A percentile compares a stretch with the other conserved stretches of the same genome.
These are phyloP conservation scores for Begonia masoniana DNA, from an alignment of 306 rosid genomes.

Conservation along the genomic window DNA sequence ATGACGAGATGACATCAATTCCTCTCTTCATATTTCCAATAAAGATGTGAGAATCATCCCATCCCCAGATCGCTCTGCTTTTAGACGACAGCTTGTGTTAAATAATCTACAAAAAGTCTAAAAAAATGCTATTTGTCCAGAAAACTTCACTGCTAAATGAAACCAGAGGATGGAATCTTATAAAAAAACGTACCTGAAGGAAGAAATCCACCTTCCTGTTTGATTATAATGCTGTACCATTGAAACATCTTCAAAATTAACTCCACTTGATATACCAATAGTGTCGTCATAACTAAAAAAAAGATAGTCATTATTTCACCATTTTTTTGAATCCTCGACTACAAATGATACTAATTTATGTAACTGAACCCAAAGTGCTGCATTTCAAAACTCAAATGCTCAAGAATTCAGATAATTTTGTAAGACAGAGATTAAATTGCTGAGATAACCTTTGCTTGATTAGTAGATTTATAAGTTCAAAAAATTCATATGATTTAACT, in stretches of 20 bases:
- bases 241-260: conserved; percentile 32
- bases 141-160: no score
- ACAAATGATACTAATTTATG: no score
- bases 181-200: conserved; percentile 48
- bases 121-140: no score
- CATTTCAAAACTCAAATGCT: background rate
- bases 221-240: conserved; percentile 41
- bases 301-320: background rate
- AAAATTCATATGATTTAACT: no score
- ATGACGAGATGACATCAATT: conserved; percentile 54
- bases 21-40: conserved; percentile 78
- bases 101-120: background rate
- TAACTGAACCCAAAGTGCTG: background rate
- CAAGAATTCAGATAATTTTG: no score
- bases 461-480: no score
- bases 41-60: conserved; percentile 65
- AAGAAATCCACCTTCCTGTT: conserved; percentile 60
- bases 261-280: conserved; percentile 56
- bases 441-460: no score
- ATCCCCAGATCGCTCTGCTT: conserved; percentile 91
- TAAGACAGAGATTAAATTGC: no score
- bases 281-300: conserved; percentile 47
- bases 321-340: no score
- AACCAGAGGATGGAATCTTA: background rate
- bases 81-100: conserved; percentile 11